Evolutionary conservation across 176 grass and related monocot species (phyloP), one percentile per base, ranked within the genome.

Genomic region (Aegilops longissima): DNA sequence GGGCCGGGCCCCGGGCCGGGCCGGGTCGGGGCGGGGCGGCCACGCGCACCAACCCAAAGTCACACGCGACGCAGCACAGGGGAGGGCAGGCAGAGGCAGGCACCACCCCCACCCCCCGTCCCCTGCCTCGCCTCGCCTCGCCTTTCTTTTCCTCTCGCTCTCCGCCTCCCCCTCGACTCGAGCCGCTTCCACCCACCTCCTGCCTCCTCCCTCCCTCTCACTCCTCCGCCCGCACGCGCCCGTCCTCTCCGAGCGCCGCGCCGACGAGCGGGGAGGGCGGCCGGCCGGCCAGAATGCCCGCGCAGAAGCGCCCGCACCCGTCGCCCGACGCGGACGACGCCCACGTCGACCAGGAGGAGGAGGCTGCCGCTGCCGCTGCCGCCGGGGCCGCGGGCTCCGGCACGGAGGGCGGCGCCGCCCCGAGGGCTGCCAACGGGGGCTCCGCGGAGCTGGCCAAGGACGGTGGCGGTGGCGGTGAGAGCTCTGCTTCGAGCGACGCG

Each of bases 251-350:
- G 65, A 72, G 76, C 86, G 72, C 90, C 33, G 81, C 82, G 65
- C 59, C 34, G 54, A 62, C 1, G 20, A 52, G 54, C 39, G 30
- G 20, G 16, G 62, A 42, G 34, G 21, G 3, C 3, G 27, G 25
- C 61, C 61, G 5, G 29, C 27, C 25, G 68, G 49, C 70, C 70
- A 77, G 80, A 94, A 94, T 94, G 92, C 80, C 92, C 64, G 89
- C 87, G 69, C 92, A 94, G 69, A 94, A 91, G 89, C 92, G 84
- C 44, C 87, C 89, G 76, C 84, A 73, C 66, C 71, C 86, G 63
- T 54, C 77, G 38, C 36, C 89, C 33, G 76, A 67, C 34, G 73
- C 3, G 24, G 5, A 20, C 12, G 89, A 81, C 80, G 73, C 6
- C 61, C 16, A 81, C 66, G 82, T 88, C 51, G 74, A 63, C 14